Conservation (phyloP, 2,329 filamentous ascomycete species). For the Zalaria obscura region DNA sequence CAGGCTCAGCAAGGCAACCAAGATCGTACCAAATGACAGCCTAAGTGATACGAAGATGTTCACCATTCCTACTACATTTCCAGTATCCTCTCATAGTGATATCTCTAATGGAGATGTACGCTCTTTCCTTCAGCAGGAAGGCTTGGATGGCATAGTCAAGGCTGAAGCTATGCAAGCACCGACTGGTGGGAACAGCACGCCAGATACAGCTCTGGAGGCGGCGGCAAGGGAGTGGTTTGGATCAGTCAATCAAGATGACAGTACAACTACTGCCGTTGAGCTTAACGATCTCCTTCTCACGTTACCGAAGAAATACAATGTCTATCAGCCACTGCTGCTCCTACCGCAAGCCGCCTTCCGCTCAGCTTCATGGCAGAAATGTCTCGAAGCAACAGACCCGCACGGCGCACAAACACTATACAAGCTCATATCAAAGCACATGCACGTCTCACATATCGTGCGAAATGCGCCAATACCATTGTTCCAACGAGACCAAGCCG, state of each 20-base stretch:
- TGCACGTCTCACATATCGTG: conserved; percentile 41
- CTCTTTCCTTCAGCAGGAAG: neutral
- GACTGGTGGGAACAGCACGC: neutral
- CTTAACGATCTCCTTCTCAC: conserved; percentile 1
- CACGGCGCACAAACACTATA: conserved; percentile 24
- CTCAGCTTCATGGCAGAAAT: conserved; percentile 17
- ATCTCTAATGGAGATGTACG: neutral
- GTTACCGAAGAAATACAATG: conserved; percentile 30
- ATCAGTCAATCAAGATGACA: neutral
- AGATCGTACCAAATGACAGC: conserved; percentile 10
- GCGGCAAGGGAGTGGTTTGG: neutral
- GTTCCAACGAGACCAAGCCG: conserved; percentile 8
- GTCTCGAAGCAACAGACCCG: conserved; percentile 16
- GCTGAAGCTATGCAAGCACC: neutral
- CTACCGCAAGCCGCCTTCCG: conserved; percentile 35
- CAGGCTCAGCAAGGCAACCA: conserved; percentile 15
- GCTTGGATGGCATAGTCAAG: neutral
- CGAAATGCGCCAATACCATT: conserved; percentile 42
- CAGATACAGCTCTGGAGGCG: neutral
- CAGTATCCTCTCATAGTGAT: neutral
- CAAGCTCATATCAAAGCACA: conserved; percentile 22
- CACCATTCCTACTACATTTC: neutral
- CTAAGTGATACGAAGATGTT: neutral
- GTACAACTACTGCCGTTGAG: neutral
- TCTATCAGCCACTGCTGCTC: conserved; percentile 45